Conservation (phyloP, 768 basidiomycete genomes). For the Nevesoporus exiguus region DNA sequence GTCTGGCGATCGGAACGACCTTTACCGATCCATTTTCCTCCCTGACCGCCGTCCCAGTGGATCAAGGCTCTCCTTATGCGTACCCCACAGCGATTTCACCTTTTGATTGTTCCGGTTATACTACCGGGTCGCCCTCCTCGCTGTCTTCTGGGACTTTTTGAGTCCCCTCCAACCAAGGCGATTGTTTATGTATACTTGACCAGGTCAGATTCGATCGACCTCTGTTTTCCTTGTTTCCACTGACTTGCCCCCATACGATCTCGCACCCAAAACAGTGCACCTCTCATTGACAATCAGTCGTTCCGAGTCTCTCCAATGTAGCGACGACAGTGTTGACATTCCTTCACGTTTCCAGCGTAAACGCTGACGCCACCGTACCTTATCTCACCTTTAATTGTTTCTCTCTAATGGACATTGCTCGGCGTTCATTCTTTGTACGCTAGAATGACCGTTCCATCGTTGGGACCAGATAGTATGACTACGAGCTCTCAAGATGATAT, state of each 20-base stretch:
- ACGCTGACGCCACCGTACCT: not conserved
- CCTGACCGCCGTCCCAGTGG: not conserved
- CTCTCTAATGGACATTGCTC: slow-evolving; percentile 8
- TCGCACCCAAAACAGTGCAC: not conserved
- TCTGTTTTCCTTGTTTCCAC: not conserved
- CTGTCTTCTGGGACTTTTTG: slow-evolving; percentile 6
- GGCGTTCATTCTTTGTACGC: slow-evolving; percentile 5
- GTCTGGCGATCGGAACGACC: slow-evolving; percentile 12
- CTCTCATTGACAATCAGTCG: not conserved
- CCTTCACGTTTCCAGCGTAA: not conserved
- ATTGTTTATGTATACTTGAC: not conserved
- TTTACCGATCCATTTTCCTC: slow-evolving; percentile 27
- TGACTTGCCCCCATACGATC: not conserved
- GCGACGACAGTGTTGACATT: slow-evolving; percentile 3
- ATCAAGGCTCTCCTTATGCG: not conserved
- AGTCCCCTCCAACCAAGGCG: not conserved
- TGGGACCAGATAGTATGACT: slow-evolving; percentile 4
- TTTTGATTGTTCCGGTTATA: slow-evolving; percentile 14
- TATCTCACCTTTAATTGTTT: not conserved
- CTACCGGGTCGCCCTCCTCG: slow-evolving; percentile 12
- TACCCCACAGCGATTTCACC: slow-evolving; percentile 17
- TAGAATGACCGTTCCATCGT: not conserved
- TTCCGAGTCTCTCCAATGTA: not conserved
- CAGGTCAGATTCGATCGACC: not conserved
- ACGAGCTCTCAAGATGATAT: slow-evolving; percentile 4